Percentiles rank a stretch among this genome's conserved stretches.
phyloP scores from a whole-genome alignment of 306 rosid species.

The Acacia melanoxylon region DNA sequence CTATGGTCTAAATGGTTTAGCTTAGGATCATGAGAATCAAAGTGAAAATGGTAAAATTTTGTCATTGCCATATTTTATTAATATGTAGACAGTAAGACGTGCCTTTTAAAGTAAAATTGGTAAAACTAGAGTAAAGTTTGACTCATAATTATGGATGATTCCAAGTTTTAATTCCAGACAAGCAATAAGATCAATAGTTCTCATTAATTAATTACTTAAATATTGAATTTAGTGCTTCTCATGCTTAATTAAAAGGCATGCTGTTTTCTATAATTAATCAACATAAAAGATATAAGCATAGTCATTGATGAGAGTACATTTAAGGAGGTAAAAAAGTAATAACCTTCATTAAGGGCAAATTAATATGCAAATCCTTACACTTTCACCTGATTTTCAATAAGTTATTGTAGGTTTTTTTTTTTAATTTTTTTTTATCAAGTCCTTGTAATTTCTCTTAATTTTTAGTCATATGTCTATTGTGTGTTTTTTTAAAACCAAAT shows the following conservation, averaged over 20 bases:
- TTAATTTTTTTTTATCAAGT: no score
- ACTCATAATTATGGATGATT: not conserved
- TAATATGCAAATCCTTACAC: not conserved
- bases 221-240: not conserved
- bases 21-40: not conserved
- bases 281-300: not conserved
- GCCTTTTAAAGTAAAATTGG: not conserved
- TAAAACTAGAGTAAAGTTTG: not conserved
- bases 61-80: not conserved
- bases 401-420: no score
- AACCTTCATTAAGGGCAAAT: not conserved
- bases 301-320: not conserved
- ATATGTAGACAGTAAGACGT: not conserved
- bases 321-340: not conserved
- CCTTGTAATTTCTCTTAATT: no score
- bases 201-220: not conserved
- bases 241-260: not conserved
- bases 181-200: not conserved
- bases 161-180: not conserved
- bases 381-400: no score
- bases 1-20: not conserved
- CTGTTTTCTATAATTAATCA: not conserved
- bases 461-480: no score
- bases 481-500: no score
- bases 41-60: no score